Evolutionary conservation across 192 early-diverging fungal genomes (phyloP), one percentile per base, ranked within the genome.

Genomic region (Coemansia sp.): DNA sequence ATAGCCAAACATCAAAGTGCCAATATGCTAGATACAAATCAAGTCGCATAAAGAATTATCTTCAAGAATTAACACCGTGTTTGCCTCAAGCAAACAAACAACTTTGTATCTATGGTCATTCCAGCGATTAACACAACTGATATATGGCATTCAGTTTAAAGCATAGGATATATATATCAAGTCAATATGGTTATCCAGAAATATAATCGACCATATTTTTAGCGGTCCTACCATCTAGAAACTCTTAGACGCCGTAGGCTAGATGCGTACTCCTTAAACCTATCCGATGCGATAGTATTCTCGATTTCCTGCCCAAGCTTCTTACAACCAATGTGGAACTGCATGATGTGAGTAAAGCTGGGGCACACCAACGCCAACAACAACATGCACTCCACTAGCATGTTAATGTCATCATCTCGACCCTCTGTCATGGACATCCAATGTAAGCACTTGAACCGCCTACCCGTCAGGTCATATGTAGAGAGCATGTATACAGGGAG

Each of bases 341-440:
- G 26, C 6, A n/a, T 16, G 26, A 30, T n/a, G 1, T 14, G 13
- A 13, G 2, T 17, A 37, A 37, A 37, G 4, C 38, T 59, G 14
- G 57, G 57, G 33, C 32, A 59, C 26, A 59, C 33, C 30, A 59
- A 14, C 1, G 57, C 57, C 32, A 59, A 32, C n/a, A 59, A 17
- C 30, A 59, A 14, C 14, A n/a, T 7, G 2, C 6, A 37, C 33
- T 26, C 26, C 26, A n/a, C 33, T 6, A 37, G 33, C n/a, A 8
- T 0, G 4, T 0, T 3, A 2, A 59, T 17, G 13, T 6, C 7
- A 17, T 28, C 17, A 6, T 30, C 52, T 3, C 19, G 1, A n/a
- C 33, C 33, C 3, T 6, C 7, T 49, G n/a, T 1, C 23, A 8
- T 19, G 47, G 7, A 49, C 2, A 23, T 19, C 47, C 47, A 49